These are phyloP conservation scores for Ophiostoma montium DNA, from an alignment of 2,329 filamentous ascomycete species.

Conservation along the genomic window DNA sequence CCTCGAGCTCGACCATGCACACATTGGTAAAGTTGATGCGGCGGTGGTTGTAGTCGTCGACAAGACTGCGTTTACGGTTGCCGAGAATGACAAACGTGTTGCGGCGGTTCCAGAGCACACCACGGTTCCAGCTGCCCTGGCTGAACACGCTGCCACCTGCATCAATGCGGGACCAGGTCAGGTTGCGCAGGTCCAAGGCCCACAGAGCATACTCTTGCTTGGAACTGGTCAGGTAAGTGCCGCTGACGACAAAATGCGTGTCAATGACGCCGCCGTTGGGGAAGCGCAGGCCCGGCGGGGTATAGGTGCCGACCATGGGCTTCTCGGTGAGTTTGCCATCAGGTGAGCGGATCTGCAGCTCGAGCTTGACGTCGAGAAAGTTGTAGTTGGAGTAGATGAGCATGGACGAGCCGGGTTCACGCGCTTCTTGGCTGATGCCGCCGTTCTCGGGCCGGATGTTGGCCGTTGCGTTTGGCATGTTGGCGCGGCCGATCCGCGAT, in stretches of 20 bases:
- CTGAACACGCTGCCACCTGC: constrained; percentile 89
- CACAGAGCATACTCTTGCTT: constrained; percentile 97
- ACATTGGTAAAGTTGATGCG: constrained; percentile 96
- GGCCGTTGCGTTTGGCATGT: constrained; percentile 21
- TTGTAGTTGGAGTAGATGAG: constrained; percentile 99
- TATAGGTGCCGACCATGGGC: constrained; percentile 74
- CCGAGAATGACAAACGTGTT: constrained; percentile 95
- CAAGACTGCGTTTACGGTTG: constrained; percentile 81
- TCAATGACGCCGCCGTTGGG: constrained; percentile 93
- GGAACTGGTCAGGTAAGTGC: constrained; percentile 91
- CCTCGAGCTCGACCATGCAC: constrained; percentile 92
- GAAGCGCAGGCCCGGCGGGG: constrained; percentile 83
- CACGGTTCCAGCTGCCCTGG: constrained; percentile 95
- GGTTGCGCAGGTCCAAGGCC: constrained; percentile 75
- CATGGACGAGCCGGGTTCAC: constrained; percentile 57
- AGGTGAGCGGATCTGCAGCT: constrained; percentile 73
- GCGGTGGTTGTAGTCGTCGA: constrained; percentile 96
- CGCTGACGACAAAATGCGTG: constrained; percentile 92
- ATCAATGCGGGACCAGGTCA: constrained; percentile 93
- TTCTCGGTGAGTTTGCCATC: constrained; percentile 78
- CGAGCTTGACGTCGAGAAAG: constrained; percentile 91
- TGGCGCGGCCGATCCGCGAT: constrained; percentile 50
- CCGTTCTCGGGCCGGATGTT: constrained; percentile 27
- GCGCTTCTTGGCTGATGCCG: constrained; percentile 37
- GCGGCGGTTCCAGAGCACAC: constrained; percentile 80